Evolutionary conservation across 2,329 filamentous ascomycete species (phyloP).

Genomic region (Hypoxylon sp.): DNA sequence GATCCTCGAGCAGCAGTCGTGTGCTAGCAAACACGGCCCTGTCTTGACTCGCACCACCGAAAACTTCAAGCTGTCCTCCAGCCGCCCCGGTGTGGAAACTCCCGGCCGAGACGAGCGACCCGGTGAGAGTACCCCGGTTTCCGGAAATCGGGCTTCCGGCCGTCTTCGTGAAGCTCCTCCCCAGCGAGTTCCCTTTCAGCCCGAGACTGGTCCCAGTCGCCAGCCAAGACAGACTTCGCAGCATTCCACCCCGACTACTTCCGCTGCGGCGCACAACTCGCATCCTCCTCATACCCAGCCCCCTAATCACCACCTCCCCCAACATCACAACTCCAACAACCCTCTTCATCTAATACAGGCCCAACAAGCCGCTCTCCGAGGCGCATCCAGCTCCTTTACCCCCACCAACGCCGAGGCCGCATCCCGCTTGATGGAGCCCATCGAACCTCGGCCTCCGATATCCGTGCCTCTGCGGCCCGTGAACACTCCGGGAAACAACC

Average conservation of each 20-base stretch:
- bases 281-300: conserved; percentile 37
- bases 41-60: conserved; percentile 81
- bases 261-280: conserved; percentile 35
- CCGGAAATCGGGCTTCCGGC: conserved; percentile 65
- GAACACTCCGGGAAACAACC: conserved; percentile 77
- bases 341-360: conserved; percentile 45
- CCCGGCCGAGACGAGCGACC: conserved; percentile 69
- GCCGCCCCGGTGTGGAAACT: conserved; percentile 66
- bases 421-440: conserved; percentile 70
- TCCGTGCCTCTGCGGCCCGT: conserved; percentile 75
- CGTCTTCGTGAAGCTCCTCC: conserved; percentile 83
- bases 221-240: conserved; percentile 66
- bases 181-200: conserved; percentile 84
- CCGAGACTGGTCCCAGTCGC: conserved; percentile 73
- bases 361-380: conserved; percentile 45
- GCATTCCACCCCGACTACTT: conserved; percentile 43
- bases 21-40: conserved; percentile 83
- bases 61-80: conserved; percentile 68
- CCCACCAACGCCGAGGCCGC: conserved; percentile 64
- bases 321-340: conserved; percentile 43
- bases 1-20: conserved; percentile 78
- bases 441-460: conserved; percentile 71
- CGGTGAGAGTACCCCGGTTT: conserved; percentile 57
- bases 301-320: conserved; percentile 38
- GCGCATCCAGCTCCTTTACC: conserved; percentile 55